Evolutionary conservation across 257 asterid genomes (phyloP).

Genomic region (Solanum appendiculatum): DNA sequence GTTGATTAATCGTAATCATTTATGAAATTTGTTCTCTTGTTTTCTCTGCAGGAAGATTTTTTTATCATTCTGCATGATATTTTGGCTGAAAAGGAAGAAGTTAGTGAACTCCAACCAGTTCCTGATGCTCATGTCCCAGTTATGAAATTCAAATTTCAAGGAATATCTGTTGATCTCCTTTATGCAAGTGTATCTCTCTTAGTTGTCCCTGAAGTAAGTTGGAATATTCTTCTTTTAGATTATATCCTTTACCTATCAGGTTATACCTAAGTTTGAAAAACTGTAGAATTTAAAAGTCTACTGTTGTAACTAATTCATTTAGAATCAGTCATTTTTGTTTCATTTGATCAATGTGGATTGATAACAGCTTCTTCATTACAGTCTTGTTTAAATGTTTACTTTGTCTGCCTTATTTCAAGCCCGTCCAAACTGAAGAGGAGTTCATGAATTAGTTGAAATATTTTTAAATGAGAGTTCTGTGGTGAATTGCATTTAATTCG

Average conservation of each 20-base stretch:
- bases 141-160: slow-evolving; percentile 28
- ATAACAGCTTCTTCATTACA: background rate
- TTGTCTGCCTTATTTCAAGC: background rate
- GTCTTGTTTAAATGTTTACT: background rate
- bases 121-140: slow-evolving; percentile 38
- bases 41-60: slow-evolving; percentile 27
- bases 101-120: slow-evolving; percentile 25
- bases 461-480: background rate
- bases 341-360: background rate
- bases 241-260: background rate
- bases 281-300: background rate
- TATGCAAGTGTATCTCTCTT: slow-evolving; percentile 23
- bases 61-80: slow-evolving; percentile 24
- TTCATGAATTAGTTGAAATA: background rate
- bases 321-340: background rate
- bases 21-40: background rate
- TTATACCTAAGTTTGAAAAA: background rate
- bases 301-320: background rate
- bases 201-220: slow-evolving; percentile 32
- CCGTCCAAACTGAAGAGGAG: background rate
- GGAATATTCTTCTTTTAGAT: background rate
- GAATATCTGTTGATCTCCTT: slow-evolving; percentile 26
- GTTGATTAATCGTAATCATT: background rate
- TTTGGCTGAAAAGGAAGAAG: slow-evolving; percentile 28
- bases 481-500: background rate